Evolutionary conservation across 2,329 filamentous ascomycete genomes (phyloP).

Genomic region (Fusarium compactum): DNA sequence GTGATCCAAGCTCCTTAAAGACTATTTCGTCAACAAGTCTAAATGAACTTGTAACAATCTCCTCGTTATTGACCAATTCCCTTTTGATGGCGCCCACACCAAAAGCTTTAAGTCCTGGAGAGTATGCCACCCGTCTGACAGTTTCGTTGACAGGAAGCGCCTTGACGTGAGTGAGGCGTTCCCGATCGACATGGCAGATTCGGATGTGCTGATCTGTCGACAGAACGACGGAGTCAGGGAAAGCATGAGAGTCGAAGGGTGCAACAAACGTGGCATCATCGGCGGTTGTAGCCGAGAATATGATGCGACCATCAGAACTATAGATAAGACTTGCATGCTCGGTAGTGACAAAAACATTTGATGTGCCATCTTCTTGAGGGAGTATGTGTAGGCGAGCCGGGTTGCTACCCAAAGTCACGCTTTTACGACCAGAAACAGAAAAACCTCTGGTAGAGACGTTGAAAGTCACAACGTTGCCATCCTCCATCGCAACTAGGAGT

Average conservation of each 20-base stretch:
- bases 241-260: constrained; percentile 84
- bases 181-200: constrained; percentile 83
- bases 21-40: constrained; percentile 90
- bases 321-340: constrained; percentile 97
- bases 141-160: constrained; percentile 83
- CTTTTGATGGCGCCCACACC: constrained; percentile 87
- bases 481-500: constrained; percentile 89
- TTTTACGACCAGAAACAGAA: constrained; percentile 78
- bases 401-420: constrained; percentile 85
- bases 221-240: constrained; percentile 82
- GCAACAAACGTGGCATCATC: constrained; percentile 86
- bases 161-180: constrained; percentile 89
- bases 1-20: constrained; percentile 80
- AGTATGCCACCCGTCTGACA: constrained; percentile 88
- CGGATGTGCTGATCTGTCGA: constrained; percentile 82
- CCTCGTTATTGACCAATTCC: constrained; percentile 75
- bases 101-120: constrained; percentile 81
- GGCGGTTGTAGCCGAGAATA: constrained; percentile 94
- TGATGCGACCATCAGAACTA: constrained; percentile 84
- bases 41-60: constrained; percentile 83
- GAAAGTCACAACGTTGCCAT: constrained; percentile 90
- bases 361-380: constrained; percentile 74
- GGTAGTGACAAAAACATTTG: constrained; percentile 90
- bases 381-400: constrained; percentile 85
- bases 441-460: constrained; percentile 72